Percentiles rank a stretch among this genome's conserved stretches.
Evolutionary conservation across 1,284 basidiomycete genomes (phyloP).

Genomic region (Takashimella koratensis): DNA sequence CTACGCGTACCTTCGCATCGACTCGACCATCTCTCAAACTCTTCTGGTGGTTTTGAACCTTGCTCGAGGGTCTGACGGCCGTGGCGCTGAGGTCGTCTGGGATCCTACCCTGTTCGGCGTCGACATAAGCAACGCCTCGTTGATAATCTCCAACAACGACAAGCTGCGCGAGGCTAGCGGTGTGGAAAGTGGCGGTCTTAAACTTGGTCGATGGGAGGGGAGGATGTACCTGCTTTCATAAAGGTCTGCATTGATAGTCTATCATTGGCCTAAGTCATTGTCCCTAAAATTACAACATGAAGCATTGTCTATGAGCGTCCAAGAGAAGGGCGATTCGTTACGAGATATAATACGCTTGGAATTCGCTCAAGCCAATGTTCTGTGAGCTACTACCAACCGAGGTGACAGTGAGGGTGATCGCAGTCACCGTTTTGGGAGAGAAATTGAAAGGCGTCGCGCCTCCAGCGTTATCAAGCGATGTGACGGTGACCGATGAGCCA

Average conservation of each 20-base stretch:
- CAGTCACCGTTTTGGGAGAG: background rate
- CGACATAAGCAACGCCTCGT: slow-evolving; percentile 18
- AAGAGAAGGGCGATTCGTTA: background rate
- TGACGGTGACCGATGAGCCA: background rate
- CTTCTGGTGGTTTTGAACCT: slow-evolving; percentile 43
- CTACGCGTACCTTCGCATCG: slow-evolving; percentile 44
- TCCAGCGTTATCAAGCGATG: background rate
- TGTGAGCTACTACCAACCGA: background rate
- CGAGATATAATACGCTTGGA: background rate
- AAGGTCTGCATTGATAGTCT: too few species aligned
- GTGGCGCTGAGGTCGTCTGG: slow-evolving; percentile 11
- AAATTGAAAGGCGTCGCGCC: background rate
- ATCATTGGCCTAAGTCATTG: too few species aligned
- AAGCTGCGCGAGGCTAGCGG: background rate
- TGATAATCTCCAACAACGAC: slow-evolving; percentile 27
- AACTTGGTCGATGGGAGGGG: background rate
- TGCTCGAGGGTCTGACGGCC: slow-evolving; percentile 16
- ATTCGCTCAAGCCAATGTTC: background rate
- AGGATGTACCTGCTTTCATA: background rate
- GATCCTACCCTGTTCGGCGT: slow-evolving; percentile 11
- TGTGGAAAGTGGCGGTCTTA: background rate
- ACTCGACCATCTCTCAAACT: slow-evolving; percentile 19
- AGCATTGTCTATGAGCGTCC: too few species aligned
- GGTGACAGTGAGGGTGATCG: background rate
- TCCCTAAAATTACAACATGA: too few species aligned